Base-by-base conservation (phyloP, 257 asterid genomes). In the Gentiana straminea region DNA sequence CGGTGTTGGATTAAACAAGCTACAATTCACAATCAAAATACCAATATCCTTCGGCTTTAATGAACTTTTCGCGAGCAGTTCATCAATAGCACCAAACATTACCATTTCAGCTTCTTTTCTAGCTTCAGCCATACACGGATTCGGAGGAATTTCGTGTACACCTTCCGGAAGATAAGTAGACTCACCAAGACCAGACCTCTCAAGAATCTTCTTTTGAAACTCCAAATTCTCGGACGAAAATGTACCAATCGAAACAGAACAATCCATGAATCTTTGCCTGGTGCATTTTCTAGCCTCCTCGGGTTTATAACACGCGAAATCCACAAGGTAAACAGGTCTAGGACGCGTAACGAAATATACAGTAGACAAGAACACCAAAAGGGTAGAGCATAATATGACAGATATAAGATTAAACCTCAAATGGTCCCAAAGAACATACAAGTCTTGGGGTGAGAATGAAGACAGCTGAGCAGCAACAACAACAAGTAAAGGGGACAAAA, bases 1-100 rank as follows among this genome's bases (percentile, higher is more conserved):
- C n/a, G 94, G 95, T 8, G 95, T 86, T 5, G 95, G 95, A 60
- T 83, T 86, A 63, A 86, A 86, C 70, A 86, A 79, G 63, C 91
- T 86, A 49, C 94, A 86, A 62, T 86, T 86, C 59, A 84, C 95
- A 45, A 86, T 68, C 70, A 86, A 77, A 63, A 86, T 86, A 58
- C 94, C 95, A 61, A 86, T 79, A 64, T 84, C 95, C 70, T 81
- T 86, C 0, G 91, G 75, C 63, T 81, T 84, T 54, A 81, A 45
- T 38, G 79, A 75, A 36, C 91, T 79, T 74, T 86, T 86, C 0
- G 73, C 84, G 54, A 86, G 78, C 35, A 86, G 79, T 66, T 81
- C 88, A 49, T 83, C 94, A 44, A 83, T 79, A 0, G 95, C 95
- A n/a, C 91, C 91, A 70, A 77, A 86, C 94, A 81, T 84, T 1